Evolutionary conservation across 140 eudicot genomes (phyloP), one percentile per base, ranked within the genome.

Genomic region (Flaveria floridana): DNA sequence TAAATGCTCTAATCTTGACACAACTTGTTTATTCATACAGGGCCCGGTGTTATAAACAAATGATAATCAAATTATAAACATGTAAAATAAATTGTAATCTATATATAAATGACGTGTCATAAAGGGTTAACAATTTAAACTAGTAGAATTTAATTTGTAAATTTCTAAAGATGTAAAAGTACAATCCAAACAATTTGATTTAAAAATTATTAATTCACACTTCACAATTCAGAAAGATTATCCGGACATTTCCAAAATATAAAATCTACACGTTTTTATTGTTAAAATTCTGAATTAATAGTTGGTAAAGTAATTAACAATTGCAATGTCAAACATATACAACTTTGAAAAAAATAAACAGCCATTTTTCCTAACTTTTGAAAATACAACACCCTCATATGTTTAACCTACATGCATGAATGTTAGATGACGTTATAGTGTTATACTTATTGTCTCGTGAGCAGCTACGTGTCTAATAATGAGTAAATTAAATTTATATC

Each of bases 1-100:
- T 23, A 23, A 23, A 23, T 23, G 0, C 25, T 23, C 0, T 23
- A 10, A 44, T 1, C 11, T 11, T 44, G 50, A 44, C 3, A 44
- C 50, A 44, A 44, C 14, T 44, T 44, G 14, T 14, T 8, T 44
- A 44, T 44, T 2, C 50, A 44, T 34, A 34, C 0, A 34, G 41
- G 7, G 7, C 41, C 7, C 1, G 7, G 7, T 7, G 41, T 34
- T 34, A 44, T 9, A 44, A 44, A 8, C 50, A 42, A 42, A 12
- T 42, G 48, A 42, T 42, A 42, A 44, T 10, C 96, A 14, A 83
- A 87, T 76, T 89, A 90, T 75, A 88, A 87, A 79, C 90, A 89
- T 70, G 76, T 89, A 77, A 6, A 23, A 23, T 11, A 11, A 0
- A 0, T 44, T 44, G 13, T 8, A 44, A 44, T 44, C 50, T 9